phyloP scores from a whole-genome alignment of 2,329 filamentous ascomycete genomes.

The Xylaria sp. region DNA sequence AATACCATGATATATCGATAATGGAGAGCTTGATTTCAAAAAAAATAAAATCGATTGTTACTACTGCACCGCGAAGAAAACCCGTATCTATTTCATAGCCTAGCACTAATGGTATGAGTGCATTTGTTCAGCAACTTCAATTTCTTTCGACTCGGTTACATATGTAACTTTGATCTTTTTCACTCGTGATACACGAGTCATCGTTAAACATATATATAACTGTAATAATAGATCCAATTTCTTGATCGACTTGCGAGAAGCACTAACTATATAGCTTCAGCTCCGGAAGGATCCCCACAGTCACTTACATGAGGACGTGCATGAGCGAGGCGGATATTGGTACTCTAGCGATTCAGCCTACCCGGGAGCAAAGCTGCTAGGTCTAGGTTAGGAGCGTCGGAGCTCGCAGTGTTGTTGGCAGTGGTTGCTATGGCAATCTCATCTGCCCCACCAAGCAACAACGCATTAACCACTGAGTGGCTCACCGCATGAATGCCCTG shows the following conservation, averaged over 20 bases:
- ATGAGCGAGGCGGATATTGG: neutral
- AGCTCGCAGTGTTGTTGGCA: neutral
- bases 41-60: too few relatives aligned
- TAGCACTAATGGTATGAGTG: neutral
- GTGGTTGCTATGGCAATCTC: slow-evolving; percentile 48
- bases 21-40: too few relatives aligned
- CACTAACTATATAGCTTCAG: neutral
- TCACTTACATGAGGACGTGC: neutral
- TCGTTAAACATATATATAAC: too few relatives aligned
- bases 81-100: too few relatives aligned
- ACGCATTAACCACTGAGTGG: slow-evolving; percentile 13
- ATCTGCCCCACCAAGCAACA: slow-evolving; percentile 37
- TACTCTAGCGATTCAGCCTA: slow-evolving; percentile 1
- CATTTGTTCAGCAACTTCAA: neutral
- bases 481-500: slow-evolving; percentile 37
- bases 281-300: neutral
- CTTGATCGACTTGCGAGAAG: neutral
- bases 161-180: neutral
- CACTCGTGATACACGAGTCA: too few relatives aligned
- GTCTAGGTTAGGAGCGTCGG: neutral
- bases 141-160: neutral
- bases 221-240: too few relatives aligned
- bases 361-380: too few relatives aligned
- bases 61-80: too few relatives aligned
- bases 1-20: too few relatives aligned